These are phyloP conservation scores for Barnettozyma siamensis DNA, from an alignment of 805 yeast genomes.

Conservation along the genomic window DNA sequence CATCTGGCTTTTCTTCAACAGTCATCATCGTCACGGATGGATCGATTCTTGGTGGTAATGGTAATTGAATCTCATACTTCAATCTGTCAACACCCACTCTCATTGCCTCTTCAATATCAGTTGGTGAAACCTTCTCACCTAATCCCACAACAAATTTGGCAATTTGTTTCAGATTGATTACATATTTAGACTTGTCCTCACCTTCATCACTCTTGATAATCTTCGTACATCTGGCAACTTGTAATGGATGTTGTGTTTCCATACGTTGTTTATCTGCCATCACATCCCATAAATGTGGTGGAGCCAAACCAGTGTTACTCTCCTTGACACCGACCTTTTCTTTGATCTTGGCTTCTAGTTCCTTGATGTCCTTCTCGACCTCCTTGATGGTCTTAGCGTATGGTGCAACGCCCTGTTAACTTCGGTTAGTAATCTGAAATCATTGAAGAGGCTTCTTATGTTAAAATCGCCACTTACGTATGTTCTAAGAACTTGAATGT, in stretches of 20 bases:
- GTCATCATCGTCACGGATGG: conserved; percentile 99
- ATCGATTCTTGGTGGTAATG: conserved; percentile 96
- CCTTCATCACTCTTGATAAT: conserved; percentile 66
- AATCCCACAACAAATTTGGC: conserved; percentile 96
- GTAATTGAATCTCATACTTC: conserved; percentile 93
- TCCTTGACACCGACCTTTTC: conserved; percentile 93
- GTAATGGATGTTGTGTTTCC: conserved; percentile 91
- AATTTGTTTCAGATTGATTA: conserved; percentile 94
- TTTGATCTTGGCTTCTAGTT: conserved; percentile 79
- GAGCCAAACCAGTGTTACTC: conserved; percentile 95
- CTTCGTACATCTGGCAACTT: conserved; percentile 98
- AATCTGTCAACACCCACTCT: conserved; percentile 98
- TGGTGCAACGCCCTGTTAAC: conserved; percentile 78
- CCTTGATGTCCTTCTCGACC: conserved; percentile 82
- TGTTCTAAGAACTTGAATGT: conserved; percentile 93
- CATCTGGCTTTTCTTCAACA: conserved; percentile 98
- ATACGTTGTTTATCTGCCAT: conserved; percentile 92
- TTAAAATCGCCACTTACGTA: conserved; percentile 38
- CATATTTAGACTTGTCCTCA: conserved; percentile 85
- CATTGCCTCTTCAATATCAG: conserved; percentile 99
- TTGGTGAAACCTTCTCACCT: conserved; percentile 96
- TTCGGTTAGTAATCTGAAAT: conserved; percentile 11
- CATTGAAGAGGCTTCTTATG: conserved; percentile 2
- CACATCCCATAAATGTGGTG: conserved; percentile 96
- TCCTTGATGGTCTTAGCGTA: conserved; percentile 76